Conservation (phyloP, 2,329 filamentous ascomycete genomes). For the Penicillium sp. region DNA sequence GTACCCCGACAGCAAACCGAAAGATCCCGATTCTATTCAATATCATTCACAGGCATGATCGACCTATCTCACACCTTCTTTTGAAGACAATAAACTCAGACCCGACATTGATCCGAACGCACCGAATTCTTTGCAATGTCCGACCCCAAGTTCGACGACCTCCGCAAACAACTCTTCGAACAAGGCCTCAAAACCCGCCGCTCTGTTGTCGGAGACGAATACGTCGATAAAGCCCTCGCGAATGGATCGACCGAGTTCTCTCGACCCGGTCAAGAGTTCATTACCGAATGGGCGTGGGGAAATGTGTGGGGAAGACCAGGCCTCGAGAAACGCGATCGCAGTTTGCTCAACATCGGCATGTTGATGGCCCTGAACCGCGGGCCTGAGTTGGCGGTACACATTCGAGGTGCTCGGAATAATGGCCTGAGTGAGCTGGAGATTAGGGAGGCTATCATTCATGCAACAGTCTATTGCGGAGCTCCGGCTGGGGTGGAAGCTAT, state of each 20-base stretch:
- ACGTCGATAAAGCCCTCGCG: constrained; percentile 55
- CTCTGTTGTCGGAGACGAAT: constrained; percentile 56
- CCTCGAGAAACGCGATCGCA: constrained; percentile 56
- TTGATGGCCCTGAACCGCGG: constrained; percentile 57
- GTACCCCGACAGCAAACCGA: not conserved
- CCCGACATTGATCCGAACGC: not conserved
- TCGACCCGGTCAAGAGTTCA: constrained; percentile 53
- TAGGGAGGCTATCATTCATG: constrained; percentile 52
- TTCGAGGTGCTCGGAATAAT: constrained; percentile 60
- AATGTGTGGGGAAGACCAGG: constrained; percentile 60
- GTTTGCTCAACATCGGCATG: constrained; percentile 61
- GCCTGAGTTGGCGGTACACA: constrained; percentile 57
- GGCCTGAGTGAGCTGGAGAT: constrained; percentile 59
- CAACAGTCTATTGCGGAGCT: constrained; percentile 50
- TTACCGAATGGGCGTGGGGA: constrained; percentile 62
- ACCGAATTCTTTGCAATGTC: not conserved
- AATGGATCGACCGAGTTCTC: constrained; percentile 57
- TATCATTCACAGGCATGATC: too few relatives aligned
- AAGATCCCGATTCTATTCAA: not conserved
- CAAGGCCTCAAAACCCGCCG: constrained; percentile 57
- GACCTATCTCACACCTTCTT: not conserved
- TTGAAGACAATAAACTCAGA: not conserved
- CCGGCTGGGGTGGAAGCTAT: constrained; percentile 53
- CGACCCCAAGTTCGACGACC: constrained; percentile 38
- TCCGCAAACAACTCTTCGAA: constrained; percentile 56